Evolutionary conservation across 2,329 filamentous ascomycete species (phyloP).

Genomic region (Aspergillus bombycis): DNA sequence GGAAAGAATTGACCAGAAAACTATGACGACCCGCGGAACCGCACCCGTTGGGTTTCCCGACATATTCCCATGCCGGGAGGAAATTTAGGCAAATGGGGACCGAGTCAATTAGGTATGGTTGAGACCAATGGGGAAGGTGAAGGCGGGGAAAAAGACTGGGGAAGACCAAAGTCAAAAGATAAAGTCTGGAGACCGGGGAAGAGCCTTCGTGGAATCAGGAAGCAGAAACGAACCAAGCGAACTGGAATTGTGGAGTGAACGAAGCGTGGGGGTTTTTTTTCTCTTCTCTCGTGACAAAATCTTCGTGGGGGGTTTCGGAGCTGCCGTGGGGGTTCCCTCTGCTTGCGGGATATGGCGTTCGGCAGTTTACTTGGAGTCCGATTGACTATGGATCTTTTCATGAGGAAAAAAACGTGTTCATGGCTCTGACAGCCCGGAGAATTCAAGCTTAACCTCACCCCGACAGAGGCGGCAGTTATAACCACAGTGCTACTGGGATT

Average conservation of each 20-base stretch:
- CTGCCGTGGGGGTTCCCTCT: background rate
- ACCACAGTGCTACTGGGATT: no score
- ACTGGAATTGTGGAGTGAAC: background rate
- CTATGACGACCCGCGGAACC: conserved; percentile 1
- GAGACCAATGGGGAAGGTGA: conserved; percentile 18
- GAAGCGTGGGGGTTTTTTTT: background rate
- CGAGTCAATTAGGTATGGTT: background rate
- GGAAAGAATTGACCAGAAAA: background rate
- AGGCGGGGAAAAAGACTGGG: conserved; percentile 16
- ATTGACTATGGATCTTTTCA: background rate
- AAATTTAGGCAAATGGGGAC: conserved; percentile 2
- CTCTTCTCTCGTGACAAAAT: background rate
- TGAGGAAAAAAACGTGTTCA: no score
- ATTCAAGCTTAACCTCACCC: no score
- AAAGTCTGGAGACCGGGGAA: conserved; percentile 9
- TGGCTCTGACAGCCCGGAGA: no score
- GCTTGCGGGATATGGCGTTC: background rate
- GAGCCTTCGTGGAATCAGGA: conserved; percentile 7
- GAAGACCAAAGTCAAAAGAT: conserved; percentile 8
- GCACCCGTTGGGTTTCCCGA: conserved; percentile 9
- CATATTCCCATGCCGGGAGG: background rate
- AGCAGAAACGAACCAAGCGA: background rate
- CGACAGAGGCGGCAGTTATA: no score
- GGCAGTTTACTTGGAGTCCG: background rate
- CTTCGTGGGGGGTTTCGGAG: background rate